Conservation (phyloP, 164 flowering plant species). For the Echeveria elegans region DNA sequence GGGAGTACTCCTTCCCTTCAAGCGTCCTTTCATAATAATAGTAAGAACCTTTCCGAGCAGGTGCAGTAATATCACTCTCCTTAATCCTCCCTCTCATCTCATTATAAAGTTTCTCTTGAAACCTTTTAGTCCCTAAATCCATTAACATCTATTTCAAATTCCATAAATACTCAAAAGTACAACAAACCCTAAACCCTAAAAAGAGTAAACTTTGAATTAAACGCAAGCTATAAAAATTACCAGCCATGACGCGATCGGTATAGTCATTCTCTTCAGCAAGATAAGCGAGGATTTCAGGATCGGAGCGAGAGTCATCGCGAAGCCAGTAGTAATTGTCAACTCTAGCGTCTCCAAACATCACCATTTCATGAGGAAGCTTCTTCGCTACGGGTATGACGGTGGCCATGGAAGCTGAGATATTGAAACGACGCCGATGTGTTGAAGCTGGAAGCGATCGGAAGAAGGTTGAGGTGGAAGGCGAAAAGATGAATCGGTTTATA, state of each 20-base stretch:
- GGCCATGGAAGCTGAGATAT: slow-evolving; percentile 2
- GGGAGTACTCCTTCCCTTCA: slow-evolving; percentile 77
- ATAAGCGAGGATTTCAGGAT: slow-evolving; percentile 54
- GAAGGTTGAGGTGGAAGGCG: neutral
- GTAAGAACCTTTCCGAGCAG: slow-evolving; percentile 52
- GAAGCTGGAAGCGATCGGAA: neutral
- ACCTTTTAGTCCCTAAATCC: slow-evolving; percentile 42
- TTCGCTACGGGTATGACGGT: slow-evolving; percentile 41
- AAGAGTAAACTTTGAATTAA: no score
- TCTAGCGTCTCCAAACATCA: slow-evolving; percentile 79
- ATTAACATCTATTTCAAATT: neutral
- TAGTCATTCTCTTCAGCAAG: slow-evolving; percentile 58
- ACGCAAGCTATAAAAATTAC: slow-evolving; percentile 21
- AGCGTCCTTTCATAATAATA: slow-evolving; percentile 65
- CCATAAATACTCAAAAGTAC: neutral
- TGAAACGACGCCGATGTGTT: neutral
- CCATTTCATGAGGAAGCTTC: slow-evolving; percentile 74
- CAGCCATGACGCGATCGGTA: slow-evolving; percentile 55
- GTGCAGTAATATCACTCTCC: slow-evolving; percentile 88
- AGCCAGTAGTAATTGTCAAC: slow-evolving; percentile 85
- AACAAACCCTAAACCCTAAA: no score
- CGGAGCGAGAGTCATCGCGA: slow-evolving; percentile 79
- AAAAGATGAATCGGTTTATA: neutral
- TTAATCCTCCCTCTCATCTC: slow-evolving; percentile 79
- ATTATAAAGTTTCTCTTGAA: slow-evolving; percentile 52